Evolutionary conservation across 345 rosid species (phyloP).

Genomic region (Eucalyptus tenuipes): DNA sequence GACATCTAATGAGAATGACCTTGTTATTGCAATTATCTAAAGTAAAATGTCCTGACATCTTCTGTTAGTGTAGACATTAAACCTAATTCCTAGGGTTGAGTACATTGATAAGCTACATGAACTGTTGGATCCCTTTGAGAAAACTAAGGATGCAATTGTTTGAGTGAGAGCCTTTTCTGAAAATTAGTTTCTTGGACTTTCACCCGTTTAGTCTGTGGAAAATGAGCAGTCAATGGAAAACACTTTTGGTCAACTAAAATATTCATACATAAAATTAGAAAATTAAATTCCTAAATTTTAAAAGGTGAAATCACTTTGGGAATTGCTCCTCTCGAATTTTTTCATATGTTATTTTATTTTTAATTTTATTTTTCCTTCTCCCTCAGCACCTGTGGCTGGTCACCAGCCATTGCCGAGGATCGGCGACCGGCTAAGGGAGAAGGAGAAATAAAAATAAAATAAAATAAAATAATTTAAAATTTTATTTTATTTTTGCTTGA

Average conservation of each 20-base stretch:
- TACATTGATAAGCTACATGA: background rate
- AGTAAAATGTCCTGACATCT: background rate
- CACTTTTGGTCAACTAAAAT: background rate
- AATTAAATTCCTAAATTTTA: background rate
- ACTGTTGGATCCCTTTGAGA: background rate
- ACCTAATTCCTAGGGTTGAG: background rate
- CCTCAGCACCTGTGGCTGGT: background rate
- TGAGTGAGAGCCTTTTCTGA: no score
- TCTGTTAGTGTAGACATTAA: background rate
- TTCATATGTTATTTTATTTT: no score
- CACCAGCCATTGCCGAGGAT: fast-evolving
- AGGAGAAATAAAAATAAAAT: background rate
- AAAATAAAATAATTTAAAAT: no score
- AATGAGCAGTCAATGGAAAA: no score
- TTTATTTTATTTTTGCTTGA: background rate
- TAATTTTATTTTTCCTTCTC: background rate
- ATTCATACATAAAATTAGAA: no score
- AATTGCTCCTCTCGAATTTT: background rate
- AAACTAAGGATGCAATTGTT: background rate
- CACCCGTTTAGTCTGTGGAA: background rate
- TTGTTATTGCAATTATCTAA: background rate
- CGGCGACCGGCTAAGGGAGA: fast-evolving
- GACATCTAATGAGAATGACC: background rate
- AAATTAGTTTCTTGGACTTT: background rate
- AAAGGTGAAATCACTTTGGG: background rate